These are phyloP conservation scores for Geotrichum histeridarum DNA, from an alignment of 1,139 yeast species.

Conservation along the genomic window DNA sequence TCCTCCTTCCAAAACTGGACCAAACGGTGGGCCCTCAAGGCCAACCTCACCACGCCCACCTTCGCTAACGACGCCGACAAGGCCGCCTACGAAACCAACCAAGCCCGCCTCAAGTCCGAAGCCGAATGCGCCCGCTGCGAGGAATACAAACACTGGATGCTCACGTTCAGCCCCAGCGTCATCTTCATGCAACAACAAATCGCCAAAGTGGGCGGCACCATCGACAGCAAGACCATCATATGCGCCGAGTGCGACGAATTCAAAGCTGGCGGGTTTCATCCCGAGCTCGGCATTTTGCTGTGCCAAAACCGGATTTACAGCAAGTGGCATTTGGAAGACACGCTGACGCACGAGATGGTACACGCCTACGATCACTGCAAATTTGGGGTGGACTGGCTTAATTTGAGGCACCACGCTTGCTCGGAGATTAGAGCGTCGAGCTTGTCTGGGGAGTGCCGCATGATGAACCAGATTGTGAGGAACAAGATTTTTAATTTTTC, in stretches of 20 bases:
- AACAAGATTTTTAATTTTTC: constrained; percentile 53
- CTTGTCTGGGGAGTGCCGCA: constrained; percentile 91
- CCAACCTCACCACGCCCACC: constrained; percentile 54
- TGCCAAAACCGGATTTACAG: constrained; percentile 80
- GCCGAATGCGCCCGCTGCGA: constrained; percentile 65
- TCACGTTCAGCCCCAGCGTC: constrained; percentile 74
- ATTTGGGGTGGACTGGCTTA: constrained; percentile 77
- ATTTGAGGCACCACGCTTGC: constrained; percentile 91
- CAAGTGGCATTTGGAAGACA: constrained; percentile 84
- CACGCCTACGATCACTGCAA: constrained; percentile 90
- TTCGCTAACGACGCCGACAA: constrained; percentile 43
- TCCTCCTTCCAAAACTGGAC: constrained; percentile 79
- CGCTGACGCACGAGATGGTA: constrained; percentile 84
- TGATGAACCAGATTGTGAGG: constrained; percentile 75
- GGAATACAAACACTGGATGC: constrained; percentile 71
- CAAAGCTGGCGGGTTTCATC: constrained; percentile 92
- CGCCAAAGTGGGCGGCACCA: constrained; percentile 58
- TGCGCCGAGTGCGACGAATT: constrained; percentile 84
- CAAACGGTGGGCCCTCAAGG: constrained; percentile 62
- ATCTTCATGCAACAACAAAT: constrained; percentile 84
- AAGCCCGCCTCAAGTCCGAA: constrained; percentile 41
- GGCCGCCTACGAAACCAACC: constrained; percentile 54
- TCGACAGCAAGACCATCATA: constrained; percentile 48
- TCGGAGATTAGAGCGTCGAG: constrained; percentile 92
- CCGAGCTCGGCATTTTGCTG: constrained; percentile 75